These are phyloP conservation scores for Venturia nashicola DNA, from an alignment of 2,329 filamentous ascomycete genomes.

Conservation along the genomic window DNA sequence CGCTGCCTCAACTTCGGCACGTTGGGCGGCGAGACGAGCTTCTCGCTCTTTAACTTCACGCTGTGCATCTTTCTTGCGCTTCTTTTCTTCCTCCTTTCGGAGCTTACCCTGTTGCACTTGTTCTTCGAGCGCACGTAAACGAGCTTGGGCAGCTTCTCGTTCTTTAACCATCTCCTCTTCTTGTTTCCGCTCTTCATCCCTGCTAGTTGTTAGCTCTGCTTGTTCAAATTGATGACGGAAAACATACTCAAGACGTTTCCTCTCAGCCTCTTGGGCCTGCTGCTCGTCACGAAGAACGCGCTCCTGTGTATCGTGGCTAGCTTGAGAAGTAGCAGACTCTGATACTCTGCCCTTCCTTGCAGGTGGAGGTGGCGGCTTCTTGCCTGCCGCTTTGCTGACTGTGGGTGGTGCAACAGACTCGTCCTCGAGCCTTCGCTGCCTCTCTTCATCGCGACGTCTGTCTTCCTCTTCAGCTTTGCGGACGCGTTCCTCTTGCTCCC, in stretches of 20 bases:
- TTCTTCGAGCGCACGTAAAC: constrained; percentile 81
- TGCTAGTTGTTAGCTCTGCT: constrained; percentile 28
- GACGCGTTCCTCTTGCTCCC: constrained; percentile 76
- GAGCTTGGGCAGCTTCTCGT: constrained; percentile 67
- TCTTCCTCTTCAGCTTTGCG: constrained; percentile 91
- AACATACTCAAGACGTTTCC: constrained; percentile 70
- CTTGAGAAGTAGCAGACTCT: constrained; percentile 20
- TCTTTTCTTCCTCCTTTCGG: constrained; percentile 94
- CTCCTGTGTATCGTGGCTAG: not conserved
- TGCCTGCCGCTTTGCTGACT: constrained; percentile 26
- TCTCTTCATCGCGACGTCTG: constrained; percentile 72
- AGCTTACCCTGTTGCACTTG: constrained; percentile 88
- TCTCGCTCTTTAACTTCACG: constrained; percentile 85
- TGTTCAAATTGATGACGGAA: not conserved
- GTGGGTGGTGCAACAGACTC: constrained; percentile 55
- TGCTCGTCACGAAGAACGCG: constrained; percentile 40
- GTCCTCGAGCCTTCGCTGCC: constrained; percentile 69
- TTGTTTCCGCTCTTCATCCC: constrained; percentile 59
- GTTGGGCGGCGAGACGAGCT: constrained; percentile 66
- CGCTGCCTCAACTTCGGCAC: constrained; percentile 84
- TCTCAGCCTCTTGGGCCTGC: constrained; percentile 42
- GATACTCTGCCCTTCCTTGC: constrained; percentile 56
- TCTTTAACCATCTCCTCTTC: constrained; percentile 73
- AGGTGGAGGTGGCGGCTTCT: constrained; percentile 53
- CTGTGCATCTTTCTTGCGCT: constrained; percentile 74